Base-by-base conservation (phyloP, 2,329 filamentous ascomycete species). In the Coniella lustricola region DNA sequence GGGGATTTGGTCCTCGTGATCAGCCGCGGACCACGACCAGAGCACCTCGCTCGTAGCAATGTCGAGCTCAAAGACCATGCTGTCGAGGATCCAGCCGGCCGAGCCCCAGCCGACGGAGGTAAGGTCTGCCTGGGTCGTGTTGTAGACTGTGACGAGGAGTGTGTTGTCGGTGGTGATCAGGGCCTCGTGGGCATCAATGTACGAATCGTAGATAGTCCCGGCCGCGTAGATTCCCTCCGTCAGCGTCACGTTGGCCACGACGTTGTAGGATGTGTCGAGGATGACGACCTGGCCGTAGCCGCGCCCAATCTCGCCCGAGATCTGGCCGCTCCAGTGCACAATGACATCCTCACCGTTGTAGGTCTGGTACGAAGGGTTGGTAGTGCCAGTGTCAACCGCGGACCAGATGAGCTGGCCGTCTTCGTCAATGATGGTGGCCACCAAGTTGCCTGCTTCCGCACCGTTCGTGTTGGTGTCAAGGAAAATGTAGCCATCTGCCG, bases 21-120 rank as follows among this genome's bases (percentile, higher is more conserved):
- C 46, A 22, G 40, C 46, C 12, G 46, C 46, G 4, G 40, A 47
- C 34, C 25, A 47, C 21, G 20, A 29, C 34, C 14, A 76, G 4
- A 76, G 40, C 32, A 76, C 59, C 38, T 66, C 60, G 12, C 70
- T 68, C 3, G 69, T 73, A 18, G 67, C 67, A 25, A 77, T 67
- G 52, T 76, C 68, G 29, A 77, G 62, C 59, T 77, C 74, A 55
- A 44, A 64, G 51, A 50, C 58, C 59, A 46, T 37, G 38, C 33
- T 38, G 39, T 65, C 63, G 40, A 60, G 57, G 44, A 65, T 60
- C 62, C 63, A 64, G 9, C 46, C 37, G 14, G 55, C 48, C 1
- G 56, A 56, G 10, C 59, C 41, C 10, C 49, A 18, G 37, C 57
- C 57, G 1, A 59, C 60, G 22, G 52, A 57, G 2, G 55, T 53